phyloP scores from a whole-genome alignment of 371 early-diverging fungal species.

The Mortierella sp. region DNA sequence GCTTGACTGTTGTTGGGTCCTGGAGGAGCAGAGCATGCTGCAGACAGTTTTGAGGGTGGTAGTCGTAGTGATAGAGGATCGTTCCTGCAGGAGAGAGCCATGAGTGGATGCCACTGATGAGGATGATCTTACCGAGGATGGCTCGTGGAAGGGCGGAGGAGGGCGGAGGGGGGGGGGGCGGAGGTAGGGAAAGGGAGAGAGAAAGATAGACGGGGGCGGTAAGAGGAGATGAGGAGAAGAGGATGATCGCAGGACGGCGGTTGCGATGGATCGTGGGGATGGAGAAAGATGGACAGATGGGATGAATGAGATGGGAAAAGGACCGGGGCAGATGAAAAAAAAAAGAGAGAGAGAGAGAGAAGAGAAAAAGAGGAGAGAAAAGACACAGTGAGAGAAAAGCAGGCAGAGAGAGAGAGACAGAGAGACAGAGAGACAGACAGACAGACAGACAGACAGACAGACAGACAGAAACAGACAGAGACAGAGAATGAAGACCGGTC shows the following conservation, averaged over 20 bases:
- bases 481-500: not conserved
- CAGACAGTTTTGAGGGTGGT: too few relatives aligned
- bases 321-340: not conserved
- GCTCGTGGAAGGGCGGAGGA: not conserved
- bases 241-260: not conserved
- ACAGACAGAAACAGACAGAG: not conserved
- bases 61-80: too few relatives aligned
- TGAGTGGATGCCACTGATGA: too few relatives aligned
- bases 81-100: too few relatives aligned
- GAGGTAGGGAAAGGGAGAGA: not conserved
- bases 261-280: not conserved
- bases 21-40: too few relatives aligned
- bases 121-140: too few relatives aligned
- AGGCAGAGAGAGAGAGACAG: not conserved
- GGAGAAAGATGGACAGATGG: not conserved
- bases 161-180: not conserved
- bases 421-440: not conserved
- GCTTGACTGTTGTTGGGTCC: too few relatives aligned
- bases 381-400: not conserved
- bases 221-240: constrained; percentile 1
- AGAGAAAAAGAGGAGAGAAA: constrained; percentile 1
- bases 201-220: not conserved
- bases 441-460: not conserved
- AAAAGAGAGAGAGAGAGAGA: constrained; percentile 5
- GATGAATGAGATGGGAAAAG: constrained; percentile 8